These are phyloP conservation scores for Trametes hirsuta DNA, from an alignment of 1,284 basidiomycete genomes.

Conservation along the genomic window DNA sequence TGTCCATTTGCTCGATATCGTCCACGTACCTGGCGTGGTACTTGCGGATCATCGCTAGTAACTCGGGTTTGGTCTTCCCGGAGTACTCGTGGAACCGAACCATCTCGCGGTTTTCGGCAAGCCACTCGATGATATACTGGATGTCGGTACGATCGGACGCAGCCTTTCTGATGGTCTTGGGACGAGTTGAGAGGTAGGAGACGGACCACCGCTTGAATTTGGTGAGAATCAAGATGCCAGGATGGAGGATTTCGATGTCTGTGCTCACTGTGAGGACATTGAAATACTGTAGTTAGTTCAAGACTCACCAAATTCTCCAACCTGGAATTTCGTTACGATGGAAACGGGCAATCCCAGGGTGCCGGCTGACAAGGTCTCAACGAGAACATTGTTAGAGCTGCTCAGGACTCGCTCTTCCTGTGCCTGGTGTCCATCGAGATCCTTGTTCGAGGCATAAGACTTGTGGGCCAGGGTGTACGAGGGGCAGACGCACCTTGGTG, in stretches of 20 bases:
- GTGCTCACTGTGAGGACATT: neutral
- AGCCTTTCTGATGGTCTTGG: conserved; percentile 34
- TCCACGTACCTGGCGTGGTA: conserved; percentile 27
- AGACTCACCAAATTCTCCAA: conserved; percentile 10
- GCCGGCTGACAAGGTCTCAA: conserved; percentile 36
- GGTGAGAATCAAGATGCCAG: conserved; percentile 37
- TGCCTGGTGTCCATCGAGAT: neutral
- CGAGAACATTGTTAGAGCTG: conserved; percentile 34
- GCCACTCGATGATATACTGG: conserved; percentile 35
- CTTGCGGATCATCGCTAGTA: conserved; percentile 30
- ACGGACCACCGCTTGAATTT: conserved; percentile 40
- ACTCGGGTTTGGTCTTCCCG: conserved; percentile 33
- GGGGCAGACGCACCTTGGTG: conserved; percentile 22
- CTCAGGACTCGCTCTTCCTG: conserved; percentile 22
- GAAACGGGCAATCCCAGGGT: conserved; percentile 33
- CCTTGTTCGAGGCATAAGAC: neutral
- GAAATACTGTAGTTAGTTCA: neutral
- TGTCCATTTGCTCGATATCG: conserved; percentile 8
- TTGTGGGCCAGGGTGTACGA: too few species aligned
- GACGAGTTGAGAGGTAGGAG: conserved; percentile 30
- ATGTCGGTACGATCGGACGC: conserved; percentile 31
- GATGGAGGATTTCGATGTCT: conserved; percentile 37
- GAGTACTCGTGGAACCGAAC: conserved; percentile 36
- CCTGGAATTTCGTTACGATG: conserved; percentile 24
- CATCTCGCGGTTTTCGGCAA: conserved; percentile 26